A percentile compares a stretch with the other conserved stretches of the same genome.
Conservation (phyloP, 176 grass and related monocot genomes). For the Avena insularis region DNA sequence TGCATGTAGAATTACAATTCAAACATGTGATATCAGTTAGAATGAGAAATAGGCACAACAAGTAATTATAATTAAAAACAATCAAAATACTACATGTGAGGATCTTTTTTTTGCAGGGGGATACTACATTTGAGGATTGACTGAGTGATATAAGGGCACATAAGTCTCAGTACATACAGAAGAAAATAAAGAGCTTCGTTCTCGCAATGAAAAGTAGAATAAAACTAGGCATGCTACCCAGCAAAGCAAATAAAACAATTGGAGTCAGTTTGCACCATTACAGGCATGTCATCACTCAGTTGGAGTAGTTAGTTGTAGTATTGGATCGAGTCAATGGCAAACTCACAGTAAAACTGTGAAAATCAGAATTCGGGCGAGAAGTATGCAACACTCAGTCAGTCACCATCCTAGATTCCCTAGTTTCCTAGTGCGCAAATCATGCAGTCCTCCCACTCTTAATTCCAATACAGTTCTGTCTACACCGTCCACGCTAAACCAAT, state of each 20-base stretch:
- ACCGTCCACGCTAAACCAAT: background rate
- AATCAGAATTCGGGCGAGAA: background rate
- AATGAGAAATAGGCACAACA: background rate
- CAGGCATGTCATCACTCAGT: background rate
- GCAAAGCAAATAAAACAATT: background rate
- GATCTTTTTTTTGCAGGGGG: too few relatives aligned
- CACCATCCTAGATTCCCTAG: background rate
- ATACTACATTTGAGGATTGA: background rate
- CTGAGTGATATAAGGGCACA: background rate
- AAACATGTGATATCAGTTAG: conserved; percentile 24
- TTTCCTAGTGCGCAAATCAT: conserved; percentile 9
- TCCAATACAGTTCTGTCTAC: conserved; percentile 2
- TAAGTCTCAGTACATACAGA: background rate
- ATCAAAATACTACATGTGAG: background rate
- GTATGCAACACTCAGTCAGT: background rate
- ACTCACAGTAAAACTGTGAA: background rate
- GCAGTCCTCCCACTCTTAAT: background rate
- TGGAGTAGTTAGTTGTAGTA: background rate
- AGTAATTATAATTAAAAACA: background rate
- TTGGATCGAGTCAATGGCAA: background rate
- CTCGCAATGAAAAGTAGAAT: background rate
- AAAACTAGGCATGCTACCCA: background rate
- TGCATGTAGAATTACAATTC: conserved; percentile 51
- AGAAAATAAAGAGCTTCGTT: background rate
- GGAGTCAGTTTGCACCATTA: background rate